Evolutionary conservation across 176 grass and related monocot species (phyloP).

Genomic region (Aegilops sharonensis): DNA sequence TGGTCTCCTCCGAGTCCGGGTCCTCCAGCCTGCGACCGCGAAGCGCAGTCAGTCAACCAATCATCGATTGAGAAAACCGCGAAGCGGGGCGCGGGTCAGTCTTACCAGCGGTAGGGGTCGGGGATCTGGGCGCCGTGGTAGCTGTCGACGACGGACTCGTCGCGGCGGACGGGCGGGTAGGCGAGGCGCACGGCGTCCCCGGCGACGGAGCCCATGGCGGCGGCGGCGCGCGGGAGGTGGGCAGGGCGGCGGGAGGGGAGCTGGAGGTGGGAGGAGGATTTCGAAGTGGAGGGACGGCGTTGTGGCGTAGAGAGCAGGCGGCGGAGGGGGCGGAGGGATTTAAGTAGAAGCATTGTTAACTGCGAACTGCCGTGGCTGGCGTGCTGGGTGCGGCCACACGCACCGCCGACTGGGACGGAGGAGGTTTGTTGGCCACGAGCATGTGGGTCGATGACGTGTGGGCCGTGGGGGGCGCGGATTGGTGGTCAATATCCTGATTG

Average conservation of each 20-base stretch:
- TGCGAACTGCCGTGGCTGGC: background rate
- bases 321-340: background rate
- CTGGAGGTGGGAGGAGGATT: background rate
- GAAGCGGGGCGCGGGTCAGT: too few relatives aligned
- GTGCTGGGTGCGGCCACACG: background rate
- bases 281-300: background rate
- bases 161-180: conserved; percentile 62
- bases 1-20: conserved; percentile 80
- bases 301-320: background rate
- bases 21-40: conserved; percentile 72
- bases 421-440: background rate
- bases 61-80: too few relatives aligned
- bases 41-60: background rate
- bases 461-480: background rate
- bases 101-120: conserved; percentile 85
- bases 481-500: background rate
- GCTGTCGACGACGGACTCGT: conserved; percentile 57
- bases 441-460: background rate
- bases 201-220: conserved; percentile 59
- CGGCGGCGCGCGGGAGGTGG: background rate
- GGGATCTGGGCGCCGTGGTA: conserved; percentile 67
- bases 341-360: conserved; percentile 2
- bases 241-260: background rate
- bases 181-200: conserved; percentile 32
- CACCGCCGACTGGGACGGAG: background rate